Conservation (phyloP, 139 green algal genomes). For the Chlorella sp. region DNA sequence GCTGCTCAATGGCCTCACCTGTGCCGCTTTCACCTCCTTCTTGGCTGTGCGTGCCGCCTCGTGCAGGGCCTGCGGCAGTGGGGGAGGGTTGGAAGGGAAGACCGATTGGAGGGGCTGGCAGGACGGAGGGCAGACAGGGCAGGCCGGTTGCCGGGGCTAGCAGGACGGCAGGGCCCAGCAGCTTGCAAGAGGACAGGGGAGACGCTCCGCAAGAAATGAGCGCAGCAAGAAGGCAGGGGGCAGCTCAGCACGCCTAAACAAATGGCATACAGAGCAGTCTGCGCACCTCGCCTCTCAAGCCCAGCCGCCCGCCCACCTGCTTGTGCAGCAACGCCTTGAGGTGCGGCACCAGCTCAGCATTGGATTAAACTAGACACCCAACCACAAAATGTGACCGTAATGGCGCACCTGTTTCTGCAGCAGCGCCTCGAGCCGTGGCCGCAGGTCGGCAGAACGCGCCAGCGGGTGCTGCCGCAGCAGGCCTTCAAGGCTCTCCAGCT, state of each 20-base stretch:
- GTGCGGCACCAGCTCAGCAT: background rate
- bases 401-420: conserved; percentile 53
- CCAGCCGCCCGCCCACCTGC: background rate
- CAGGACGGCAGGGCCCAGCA: too few species aligned
- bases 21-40: conserved; percentile 62
- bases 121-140: background rate
- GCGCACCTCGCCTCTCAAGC: too few species aligned
- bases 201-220: too few species aligned
- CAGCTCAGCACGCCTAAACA: too few species aligned
- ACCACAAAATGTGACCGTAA: too few species aligned
- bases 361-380: background rate
- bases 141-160: too few species aligned
- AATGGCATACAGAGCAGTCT: too few species aligned
- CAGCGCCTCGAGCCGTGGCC: conserved; percentile 44
- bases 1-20: too few species aligned
- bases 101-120: background rate
- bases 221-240: too few species aligned
- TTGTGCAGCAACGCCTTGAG: background rate
- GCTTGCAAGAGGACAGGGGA: too few species aligned
- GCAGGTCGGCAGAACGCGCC: conserved; percentile 33
- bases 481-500: conserved; percentile 61
- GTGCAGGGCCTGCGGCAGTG: conserved; percentile 24
- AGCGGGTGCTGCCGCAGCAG: conserved; percentile 59
- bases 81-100: background rate
- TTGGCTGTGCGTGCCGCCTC: conserved; percentile 49